Evolutionary conservation across 2,329 filamentous ascomycete species (phyloP), one percentile per base, ranked within the genome.

Genomic region (Aspergillus pseudotamarii): DNA sequence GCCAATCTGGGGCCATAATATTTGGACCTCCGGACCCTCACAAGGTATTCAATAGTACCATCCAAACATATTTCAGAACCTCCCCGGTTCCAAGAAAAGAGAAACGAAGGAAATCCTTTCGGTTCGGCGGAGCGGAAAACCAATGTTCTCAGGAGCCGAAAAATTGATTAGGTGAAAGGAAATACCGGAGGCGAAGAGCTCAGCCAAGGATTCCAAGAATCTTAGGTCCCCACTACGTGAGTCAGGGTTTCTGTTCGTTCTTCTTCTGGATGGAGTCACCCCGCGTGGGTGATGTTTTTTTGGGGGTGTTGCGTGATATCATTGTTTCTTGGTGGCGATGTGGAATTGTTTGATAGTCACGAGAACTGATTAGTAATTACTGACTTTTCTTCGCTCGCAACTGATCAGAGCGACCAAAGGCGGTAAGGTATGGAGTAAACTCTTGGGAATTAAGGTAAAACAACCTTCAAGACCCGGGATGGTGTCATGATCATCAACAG

Each of bases 71-170:
- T 21, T 16, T 21, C 26, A 51, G 28, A 16, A 9, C 51, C 30
- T 34, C 50, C 50, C 28, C 30, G 11, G 50, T 58, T 21, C 43
- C 56, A 48, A 48, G 56, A 34, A 10, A 19, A 26, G n/a, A 11
- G 14, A 30, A 43, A 38, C 32, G 14, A 51, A 26, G 26, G 28
- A 36, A 59, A 59, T 38, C 50, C 8, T 45, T 46, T 59, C 57
- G 57, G 57, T 59, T 59, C 57, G 57, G 57, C 57, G 46, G 57
- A 59, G 57, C 57, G 57, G 57, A 59, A 59, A 50, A 3, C 51
- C 30, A 36, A 32, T 32, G 30, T 19, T 23, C 14, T 9, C 19
- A 12, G 19, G 16, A 38, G 34, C 32, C 32, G 51, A 54, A 38
- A 23, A 38, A 46, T 50, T 6, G n/a, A 50, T 30, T 50, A n/a